Conservation (phyloP, 495 filamentous ascomycete species). For the Pseudomonodictys pantanalensis region DNA sequence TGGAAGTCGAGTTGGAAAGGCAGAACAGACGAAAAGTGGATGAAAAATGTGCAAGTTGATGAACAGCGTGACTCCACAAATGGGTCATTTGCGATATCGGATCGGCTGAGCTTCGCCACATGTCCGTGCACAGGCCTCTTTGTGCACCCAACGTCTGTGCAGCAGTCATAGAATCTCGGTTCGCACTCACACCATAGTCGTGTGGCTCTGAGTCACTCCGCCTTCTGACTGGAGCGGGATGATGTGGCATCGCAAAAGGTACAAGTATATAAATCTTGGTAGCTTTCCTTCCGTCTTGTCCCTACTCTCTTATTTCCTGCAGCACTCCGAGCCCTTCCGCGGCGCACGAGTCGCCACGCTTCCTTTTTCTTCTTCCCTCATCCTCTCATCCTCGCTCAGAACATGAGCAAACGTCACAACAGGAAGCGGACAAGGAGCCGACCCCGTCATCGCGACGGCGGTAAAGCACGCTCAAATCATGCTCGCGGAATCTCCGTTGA, state of each 20-base stretch:
- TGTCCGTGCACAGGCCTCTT: too few species aligned
- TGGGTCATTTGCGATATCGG: constrained; percentile 15
- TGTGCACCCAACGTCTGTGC: too few species aligned
- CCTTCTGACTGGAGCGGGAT: constrained; percentile 14
- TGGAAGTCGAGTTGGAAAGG: constrained; percentile 4
- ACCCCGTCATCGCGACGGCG: constrained; percentile 34
- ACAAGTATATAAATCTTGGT: constrained; percentile 24
- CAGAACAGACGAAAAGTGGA: constrained; percentile 13
- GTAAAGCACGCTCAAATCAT: constrained; percentile 27
- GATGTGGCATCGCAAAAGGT: not conserved
- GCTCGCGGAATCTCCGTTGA: constrained; percentile 23
- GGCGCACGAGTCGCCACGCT: constrained; percentile 7
- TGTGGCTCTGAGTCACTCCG: constrained; percentile 29
- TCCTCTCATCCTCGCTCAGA: not conserved
- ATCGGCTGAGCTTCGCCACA: constrained; percentile 25
- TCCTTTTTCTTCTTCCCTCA: constrained; percentile 6
- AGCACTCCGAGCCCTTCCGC: constrained; percentile 4
- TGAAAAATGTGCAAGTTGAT: constrained; percentile 3
- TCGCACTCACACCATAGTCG: constrained; percentile 11
- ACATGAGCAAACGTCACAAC: constrained; percentile 40
- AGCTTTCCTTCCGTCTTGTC: constrained; percentile 1
- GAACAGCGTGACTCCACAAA: constrained; percentile 13
- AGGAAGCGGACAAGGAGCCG: constrained; percentile 39
- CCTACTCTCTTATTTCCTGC: not conserved
- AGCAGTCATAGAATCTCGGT: too few species aligned